Conservation (phyloP, 2,329 filamentous ascomycete species). For the Ophiocordyceps polyrhachis-furcata region DNA sequence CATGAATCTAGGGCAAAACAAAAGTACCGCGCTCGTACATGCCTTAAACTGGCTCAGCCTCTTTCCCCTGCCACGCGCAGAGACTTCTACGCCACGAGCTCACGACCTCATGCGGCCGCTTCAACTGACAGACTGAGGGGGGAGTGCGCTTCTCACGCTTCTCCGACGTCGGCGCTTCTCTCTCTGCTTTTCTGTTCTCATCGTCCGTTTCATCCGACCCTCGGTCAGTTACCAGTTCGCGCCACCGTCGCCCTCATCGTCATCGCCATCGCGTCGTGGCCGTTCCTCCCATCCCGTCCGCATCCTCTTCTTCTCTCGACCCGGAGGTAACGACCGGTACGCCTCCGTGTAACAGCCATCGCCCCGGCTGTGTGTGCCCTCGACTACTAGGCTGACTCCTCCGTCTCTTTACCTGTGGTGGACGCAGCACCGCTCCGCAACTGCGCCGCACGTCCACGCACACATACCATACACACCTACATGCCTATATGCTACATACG, state of each 20-base stretch:
- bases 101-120: slow-evolving; percentile 2
- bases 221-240: neutral
- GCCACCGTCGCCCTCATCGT: neutral
- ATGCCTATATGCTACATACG: neutral
- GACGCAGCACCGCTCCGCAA: neutral
- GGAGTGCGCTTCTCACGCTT: neutral
- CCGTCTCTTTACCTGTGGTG: neutral
- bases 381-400: slow-evolving; percentile 1
- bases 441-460: neutral
- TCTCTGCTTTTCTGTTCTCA: neutral
- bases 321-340: slow-evolving; percentile 2
- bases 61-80: neutral
- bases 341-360: slow-evolving; percentile 5
- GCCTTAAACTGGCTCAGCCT: neutral
- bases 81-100: neutral
- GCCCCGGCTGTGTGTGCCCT: slow-evolving; percentile 1
- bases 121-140: slow-evolving; percentile 1
- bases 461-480: neutral
- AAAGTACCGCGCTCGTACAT: neutral
- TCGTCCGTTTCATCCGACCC: neutral
- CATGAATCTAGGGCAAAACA: neutral
- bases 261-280: neutral
- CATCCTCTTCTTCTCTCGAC: neutral
- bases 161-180: neutral
- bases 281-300: neutral